A percentile compares a stretch with the other conserved stretches of the same genome.
Evolutionary conservation across 495 filamentous ascomycete genomes (phyloP).

Genomic region (Hyphodiscus hymeniophilus): DNA sequence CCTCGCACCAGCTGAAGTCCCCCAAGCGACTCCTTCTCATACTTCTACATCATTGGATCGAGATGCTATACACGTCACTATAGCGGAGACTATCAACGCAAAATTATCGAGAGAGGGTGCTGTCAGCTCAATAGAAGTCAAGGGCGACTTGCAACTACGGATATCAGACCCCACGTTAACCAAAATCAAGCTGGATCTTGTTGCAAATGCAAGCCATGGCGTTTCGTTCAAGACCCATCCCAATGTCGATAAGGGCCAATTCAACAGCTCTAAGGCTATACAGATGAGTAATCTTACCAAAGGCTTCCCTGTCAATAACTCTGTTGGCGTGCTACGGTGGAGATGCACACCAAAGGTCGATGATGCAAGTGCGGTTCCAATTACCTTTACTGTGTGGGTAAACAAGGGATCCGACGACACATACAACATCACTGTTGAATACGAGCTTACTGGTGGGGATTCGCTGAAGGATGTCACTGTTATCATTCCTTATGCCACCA

Average conservation of each 20-base stretch:
- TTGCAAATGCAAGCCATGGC: slow-evolving; percentile 62
- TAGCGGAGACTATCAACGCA: slow-evolving; percentile 81
- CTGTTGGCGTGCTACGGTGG: slow-evolving; percentile 86
- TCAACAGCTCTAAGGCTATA: slow-evolving; percentile 68
- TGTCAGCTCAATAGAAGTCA: slow-evolving; percentile 75
- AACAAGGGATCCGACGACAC: slow-evolving; percentile 73
- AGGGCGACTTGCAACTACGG: slow-evolving; percentile 81
- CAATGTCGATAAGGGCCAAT: slow-evolving; percentile 82
- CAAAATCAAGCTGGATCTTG: slow-evolving; percentile 76
- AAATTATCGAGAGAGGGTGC: slow-evolving; percentile 80
- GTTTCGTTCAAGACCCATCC: slow-evolving; percentile 90
- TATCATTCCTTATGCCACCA: slow-evolving; percentile 71
- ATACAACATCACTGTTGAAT: slow-evolving; percentile 84
- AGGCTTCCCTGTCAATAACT: slow-evolving; percentile 85
- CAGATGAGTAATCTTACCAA: slow-evolving; percentile 77
- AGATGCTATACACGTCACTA: slow-evolving; percentile 75
- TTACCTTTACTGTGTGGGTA: slow-evolving; percentile 93
- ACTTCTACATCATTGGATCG: slow-evolving; percentile 59
- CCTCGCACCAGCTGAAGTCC: slow-evolving; percentile 48
- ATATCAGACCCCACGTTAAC: slow-evolving; percentile 82
- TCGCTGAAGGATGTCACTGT: slow-evolving; percentile 76
- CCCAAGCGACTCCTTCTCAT: slow-evolving; percentile 41
- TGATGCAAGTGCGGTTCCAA: slow-evolving; percentile 69
- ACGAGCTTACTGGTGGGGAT: slow-evolving; percentile 73
- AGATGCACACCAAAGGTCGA: slow-evolving; percentile 63